These are phyloP conservation scores for Citrus glauca DNA, from an alignment of 345 rosid species.

Conservation along the genomic window DNA sequence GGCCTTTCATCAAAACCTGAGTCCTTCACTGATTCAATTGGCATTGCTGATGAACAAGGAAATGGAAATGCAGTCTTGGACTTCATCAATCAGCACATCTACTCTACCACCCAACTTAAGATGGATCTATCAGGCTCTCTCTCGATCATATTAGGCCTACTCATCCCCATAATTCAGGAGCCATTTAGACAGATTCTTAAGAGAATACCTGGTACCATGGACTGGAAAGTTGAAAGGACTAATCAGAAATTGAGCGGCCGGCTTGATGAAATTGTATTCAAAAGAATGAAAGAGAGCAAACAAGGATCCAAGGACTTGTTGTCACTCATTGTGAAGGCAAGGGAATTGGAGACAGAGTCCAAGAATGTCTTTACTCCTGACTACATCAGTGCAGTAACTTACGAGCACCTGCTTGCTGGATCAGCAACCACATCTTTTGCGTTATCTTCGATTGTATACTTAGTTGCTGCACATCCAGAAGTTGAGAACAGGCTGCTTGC, in stretches of 20 bases:
- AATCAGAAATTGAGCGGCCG: constrained; percentile 47
- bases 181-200: constrained; percentile 77
- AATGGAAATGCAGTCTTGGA: constrained; percentile 44
- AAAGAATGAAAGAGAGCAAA: constrained; percentile 50
- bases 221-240: constrained; percentile 70
- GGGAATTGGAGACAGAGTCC: constrained; percentile 51
- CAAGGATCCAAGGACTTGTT: constrained; percentile 67
- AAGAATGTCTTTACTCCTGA: constrained; percentile 53
- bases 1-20: constrained; percentile 62
- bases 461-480: constrained; percentile 65
- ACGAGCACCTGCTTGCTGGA: constrained; percentile 93
- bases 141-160: constrained; percentile 72
- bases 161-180: constrained; percentile 76
- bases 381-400: constrained; percentile 79
- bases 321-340: constrained; percentile 64
- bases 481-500: constrained; percentile 65
- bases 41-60: constrained; percentile 8
- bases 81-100: constrained; percentile 76
- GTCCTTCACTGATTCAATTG: constrained; percentile 17
- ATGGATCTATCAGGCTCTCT: constrained; percentile 86
- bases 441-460: constrained; percentile 60
- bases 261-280: constrained; percentile 70
- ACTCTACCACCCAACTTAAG: constrained; percentile 88
- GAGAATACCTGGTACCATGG: constrained; percentile 89
- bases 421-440: constrained; percentile 87